Base-by-base conservation (phyloP, 306 rosid species). In the Pachyrhizus erosus region DNA sequence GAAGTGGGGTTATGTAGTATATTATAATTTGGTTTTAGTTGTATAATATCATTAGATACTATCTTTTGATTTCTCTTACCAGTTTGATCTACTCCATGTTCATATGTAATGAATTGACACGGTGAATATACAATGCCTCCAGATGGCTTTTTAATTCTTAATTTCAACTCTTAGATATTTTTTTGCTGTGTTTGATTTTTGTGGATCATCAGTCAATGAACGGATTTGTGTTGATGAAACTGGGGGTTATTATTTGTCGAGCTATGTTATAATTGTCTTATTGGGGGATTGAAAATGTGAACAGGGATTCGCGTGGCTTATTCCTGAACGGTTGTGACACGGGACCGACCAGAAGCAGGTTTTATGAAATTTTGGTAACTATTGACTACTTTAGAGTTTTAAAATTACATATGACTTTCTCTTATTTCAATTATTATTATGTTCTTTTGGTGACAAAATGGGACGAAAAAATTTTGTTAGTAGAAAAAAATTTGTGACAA, bases 271-370 rank as follows among this genome's bases (percentile, higher is more conserved):
- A 7, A 12, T 75, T 72, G 45, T 45, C 74, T 85, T 75, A 78
- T 51, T 62, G 76, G 5, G 51, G 67, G 58, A 51, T 78, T 78
- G 66, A 4, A 75, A 85, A 70, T 84, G 58, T 83, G 43, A 68
- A 27, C 91, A 91, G 95, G 95, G 97, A 65, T 69, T 91, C 86
- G 88, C 92, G 14, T 92, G 93, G 95, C 90, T 91, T 87, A 87
- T 91, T 67, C 95, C 93, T 1, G 95, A 92, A 86, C 86, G n/a
- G n/a, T n/a, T 31, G 34, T 31, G 34, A 31, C 34, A 2, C 34
- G 4, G 34, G 34, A 31, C 2, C 34, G 4, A 31, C 34, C 2
- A 31, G 34, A 4, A 12, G 49, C 49, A n/a, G n/a, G n/a, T n/a
- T n/a, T n/a, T n/a, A n/a, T n/a, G n/a, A n/a, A n/a, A n/a, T n/a